Evolutionary conservation across 495 filamentous ascomycete species (phyloP), one percentile per base, ranked within the genome.

Genomic region (Astrothelium macrocarpum): DNA sequence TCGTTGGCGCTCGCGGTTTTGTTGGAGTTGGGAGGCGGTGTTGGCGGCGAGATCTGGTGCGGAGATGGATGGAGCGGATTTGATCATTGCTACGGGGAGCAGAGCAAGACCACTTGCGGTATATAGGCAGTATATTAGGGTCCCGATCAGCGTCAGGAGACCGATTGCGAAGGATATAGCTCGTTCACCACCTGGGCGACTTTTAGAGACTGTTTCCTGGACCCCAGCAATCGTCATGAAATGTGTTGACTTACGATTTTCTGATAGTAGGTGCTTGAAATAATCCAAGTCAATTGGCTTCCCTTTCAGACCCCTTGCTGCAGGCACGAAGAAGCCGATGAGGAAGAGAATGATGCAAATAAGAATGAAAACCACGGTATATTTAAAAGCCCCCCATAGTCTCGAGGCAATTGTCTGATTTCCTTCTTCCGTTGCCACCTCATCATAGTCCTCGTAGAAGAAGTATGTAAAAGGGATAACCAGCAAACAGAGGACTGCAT

Each of bases 391-490:
- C 12, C 85, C 84, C 85, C 86, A 91, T 64, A 96, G 77, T 31
- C 89, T 81, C 65, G 82, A 78, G 2, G 79, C 84, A 59, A 85
- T 66, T 5, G 85, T 87, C 71, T 90, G 86, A n/a, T 80, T 82
- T 16, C 89, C 88, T 28, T 89, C 82, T 63, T 95, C 88, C 25
- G 83, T 78, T 34, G 89, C 89, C 59, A 89, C 87, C 76, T 95
- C 87, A 69, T 93, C 89, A 69, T 95, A 94, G 75, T 97, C 95
- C 76, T 99, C 94, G 66, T 95, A 95, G 85, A 86, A 96, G 76
- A 99, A 99, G 76, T 97, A 99, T 14, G 91, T 86, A 72, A 99
- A 99, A 1, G 94, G 94, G 23, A 96, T 85, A 23, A 96, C 84
- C 36, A 98, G 71, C 42, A 99, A 80, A 72, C 95, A 97, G 16